phyloP scores from a whole-genome alignment of 208 protist species.

The Spironucleus salmonicida region DNA sequence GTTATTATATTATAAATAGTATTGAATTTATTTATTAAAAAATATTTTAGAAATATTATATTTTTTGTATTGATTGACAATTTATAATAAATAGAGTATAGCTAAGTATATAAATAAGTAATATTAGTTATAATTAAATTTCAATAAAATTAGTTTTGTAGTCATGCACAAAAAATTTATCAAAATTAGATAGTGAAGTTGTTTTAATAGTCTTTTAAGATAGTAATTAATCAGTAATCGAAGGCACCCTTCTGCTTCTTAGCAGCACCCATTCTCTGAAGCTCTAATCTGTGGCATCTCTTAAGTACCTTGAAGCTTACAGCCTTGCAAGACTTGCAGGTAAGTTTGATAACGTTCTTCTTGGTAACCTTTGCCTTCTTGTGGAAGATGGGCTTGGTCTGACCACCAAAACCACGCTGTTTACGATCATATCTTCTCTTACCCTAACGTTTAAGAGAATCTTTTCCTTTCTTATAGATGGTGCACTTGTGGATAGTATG shows the following conservation, averaged over 20 bases:
- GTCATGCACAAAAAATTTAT: no score
- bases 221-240: constrained; percentile 22
- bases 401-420: constrained; percentile 97
- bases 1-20: no score
- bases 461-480: constrained; percentile 93
- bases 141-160: no score
- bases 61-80: no score
- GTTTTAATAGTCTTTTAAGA: no score
- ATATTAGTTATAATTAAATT: no score
- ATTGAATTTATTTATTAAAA: no score
- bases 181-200: no score
- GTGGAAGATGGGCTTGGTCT: constrained; percentile 99
- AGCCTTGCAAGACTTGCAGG: constrained; percentile 26
- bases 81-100: no score
- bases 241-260: constrained; percentile 21
- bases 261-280: constrained; percentile 9
- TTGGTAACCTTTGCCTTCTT: constrained; percentile 75
- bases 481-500: constrained; percentile 83
- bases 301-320: constrained; percentile 11
- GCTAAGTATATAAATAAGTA: no score
- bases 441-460: constrained; percentile 84
- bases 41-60: no score
- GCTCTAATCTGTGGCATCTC: constrained; percentile 23
- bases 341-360: constrained; percentile 29
- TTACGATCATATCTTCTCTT: constrained; percentile 98